These are phyloP conservation scores for Lachnellula subtilissima DNA, from an alignment of 2,329 filamentous ascomycete genomes.

Conservation along the genomic window DNA sequence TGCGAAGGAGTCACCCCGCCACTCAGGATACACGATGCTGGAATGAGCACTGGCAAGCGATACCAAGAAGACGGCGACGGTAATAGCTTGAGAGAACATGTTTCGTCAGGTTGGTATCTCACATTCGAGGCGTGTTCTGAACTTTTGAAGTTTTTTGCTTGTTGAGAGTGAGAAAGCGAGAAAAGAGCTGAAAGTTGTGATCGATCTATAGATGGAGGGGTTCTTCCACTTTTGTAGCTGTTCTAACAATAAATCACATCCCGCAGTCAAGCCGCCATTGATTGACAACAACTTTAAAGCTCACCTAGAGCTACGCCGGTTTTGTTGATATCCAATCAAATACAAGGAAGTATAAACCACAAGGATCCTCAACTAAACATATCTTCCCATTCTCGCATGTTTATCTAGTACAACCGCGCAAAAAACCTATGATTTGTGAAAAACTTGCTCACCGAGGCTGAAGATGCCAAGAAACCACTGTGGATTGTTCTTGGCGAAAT, in stretches of 20 bases:
- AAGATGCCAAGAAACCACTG: slow-evolving; percentile 8
- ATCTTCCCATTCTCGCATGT: background rate
- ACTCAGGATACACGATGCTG: slow-evolving; percentile 45
- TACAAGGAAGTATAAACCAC: background rate
- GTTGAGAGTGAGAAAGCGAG: background rate
- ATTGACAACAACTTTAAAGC: background rate
- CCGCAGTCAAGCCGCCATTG: background rate
- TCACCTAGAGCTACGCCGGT: background rate
- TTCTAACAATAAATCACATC: background rate
- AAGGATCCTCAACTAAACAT: background rate
- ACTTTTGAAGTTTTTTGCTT: background rate
- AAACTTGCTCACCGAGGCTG: slow-evolving; percentile 9
- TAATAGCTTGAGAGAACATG: slow-evolving; percentile 4
- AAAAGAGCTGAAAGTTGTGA: background rate
- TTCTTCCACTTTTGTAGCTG: background rate
- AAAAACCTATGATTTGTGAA: background rate
- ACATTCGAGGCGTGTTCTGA: background rate
- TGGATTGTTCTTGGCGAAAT: background rate
- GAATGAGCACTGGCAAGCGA: slow-evolving; percentile 51
- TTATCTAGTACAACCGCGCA: background rate
- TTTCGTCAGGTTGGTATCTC: background rate
- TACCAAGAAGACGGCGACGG: slow-evolving; percentile 34
- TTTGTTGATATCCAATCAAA: background rate
- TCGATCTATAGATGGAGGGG: background rate
- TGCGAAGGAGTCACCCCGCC: slow-evolving; percentile 44